Evolutionary conservation across 2,329 filamentous ascomycete genomes (phyloP).

Genomic region (Chrysoporthe puriensis): DNA sequence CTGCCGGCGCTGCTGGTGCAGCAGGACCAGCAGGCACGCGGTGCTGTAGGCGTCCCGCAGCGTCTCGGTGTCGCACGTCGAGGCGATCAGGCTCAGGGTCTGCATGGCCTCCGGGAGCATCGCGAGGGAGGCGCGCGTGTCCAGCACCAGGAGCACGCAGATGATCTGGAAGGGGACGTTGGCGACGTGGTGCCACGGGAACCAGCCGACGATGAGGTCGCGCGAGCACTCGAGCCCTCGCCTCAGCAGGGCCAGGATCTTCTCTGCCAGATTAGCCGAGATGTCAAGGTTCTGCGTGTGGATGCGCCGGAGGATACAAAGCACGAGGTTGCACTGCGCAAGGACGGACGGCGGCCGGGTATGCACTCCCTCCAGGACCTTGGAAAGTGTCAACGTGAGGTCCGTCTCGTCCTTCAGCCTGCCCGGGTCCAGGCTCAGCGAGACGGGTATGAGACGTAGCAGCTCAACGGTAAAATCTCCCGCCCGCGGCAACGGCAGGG

Average conservation of each 20-base stretch:
- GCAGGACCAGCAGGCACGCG: slow-evolving; percentile 54
- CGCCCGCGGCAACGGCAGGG: slow-evolving; percentile 42
- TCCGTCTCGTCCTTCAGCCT: slow-evolving; percentile 45
- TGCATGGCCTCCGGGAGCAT: slow-evolving; percentile 56
- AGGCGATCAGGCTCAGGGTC: slow-evolving; percentile 46
- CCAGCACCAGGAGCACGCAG: slow-evolving; percentile 58
- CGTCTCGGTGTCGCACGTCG: slow-evolving; percentile 49
- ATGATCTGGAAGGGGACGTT: slow-evolving; percentile 64
- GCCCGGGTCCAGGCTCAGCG: slow-evolving; percentile 58
- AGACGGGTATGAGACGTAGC: slow-evolving; percentile 55
- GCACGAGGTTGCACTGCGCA: slow-evolving; percentile 57
- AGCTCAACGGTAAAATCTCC: slow-evolving; percentile 52
- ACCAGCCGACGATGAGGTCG: slow-evolving; percentile 46
- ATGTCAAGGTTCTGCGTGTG: slow-evolving; percentile 54
- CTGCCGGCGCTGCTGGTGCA: slow-evolving; percentile 56
- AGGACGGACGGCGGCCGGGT: slow-evolving; percentile 47
- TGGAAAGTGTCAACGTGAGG: slow-evolving; percentile 46
- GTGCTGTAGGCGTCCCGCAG: slow-evolving; percentile 59
- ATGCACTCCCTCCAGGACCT: slow-evolving; percentile 46
- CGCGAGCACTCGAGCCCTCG: slow-evolving; percentile 52
- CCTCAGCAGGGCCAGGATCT: slow-evolving; percentile 50
- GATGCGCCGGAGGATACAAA: slow-evolving; percentile 59
- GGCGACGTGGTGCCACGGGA: slow-evolving; percentile 63
- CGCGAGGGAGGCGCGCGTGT: slow-evolving; percentile 51
- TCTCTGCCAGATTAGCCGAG: slow-evolving; percentile 46